Evolutionary conservation across 108 stramenopile species (phyloP), one percentile per base, ranked within the genome.

Genomic region (Pseudonitzschia multistriata): DNA sequence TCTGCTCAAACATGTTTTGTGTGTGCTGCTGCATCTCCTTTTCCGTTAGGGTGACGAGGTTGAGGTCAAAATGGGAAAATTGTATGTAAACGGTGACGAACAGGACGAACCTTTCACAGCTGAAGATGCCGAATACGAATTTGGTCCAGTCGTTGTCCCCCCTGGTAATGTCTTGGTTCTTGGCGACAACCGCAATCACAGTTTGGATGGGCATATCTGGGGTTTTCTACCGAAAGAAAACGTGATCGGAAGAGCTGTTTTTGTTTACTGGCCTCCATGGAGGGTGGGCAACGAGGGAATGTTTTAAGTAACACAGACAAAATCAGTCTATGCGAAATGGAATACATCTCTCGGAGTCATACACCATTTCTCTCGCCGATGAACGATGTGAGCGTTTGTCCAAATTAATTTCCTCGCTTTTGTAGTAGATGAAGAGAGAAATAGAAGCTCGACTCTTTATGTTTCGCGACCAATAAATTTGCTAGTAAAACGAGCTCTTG

Each of bases 131-230:
- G 70, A 62, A 17, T 97, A 95, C 72, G 81, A 86, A 47, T 96
- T 93, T 72, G 94, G 93, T 42, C 92, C 94, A 5, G 91, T 90
- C 8, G 66, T 68, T 27, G 94, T 97, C 25, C 96, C 96, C 0
- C 56, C 78, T 1, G 94, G 86, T n/a, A 82, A 80, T 62, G 91
- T 95, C 14, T 72, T 96, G 27, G 91, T 93, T 0, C 79, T 96
- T 19, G 96, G 96, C 48, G 96, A 96, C 78, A 96, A 96, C 79
- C 84, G 96, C 24, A 94, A 96, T 71, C 89, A 94, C 64, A 90
- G 89, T 74, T 76, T 91, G 53, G 96, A 94, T 77, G 87, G 91
- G 22, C 93, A 93, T 68, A 88, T 91, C 54, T 96, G 96, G 96
- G 96, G 96, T 68, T 82, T 85, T 57, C 72, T 85, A 27, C 88